Conservation (phyloP, 225 moss, liverwort and hornwort genomes). For the Sphagnum contortum region DNA sequence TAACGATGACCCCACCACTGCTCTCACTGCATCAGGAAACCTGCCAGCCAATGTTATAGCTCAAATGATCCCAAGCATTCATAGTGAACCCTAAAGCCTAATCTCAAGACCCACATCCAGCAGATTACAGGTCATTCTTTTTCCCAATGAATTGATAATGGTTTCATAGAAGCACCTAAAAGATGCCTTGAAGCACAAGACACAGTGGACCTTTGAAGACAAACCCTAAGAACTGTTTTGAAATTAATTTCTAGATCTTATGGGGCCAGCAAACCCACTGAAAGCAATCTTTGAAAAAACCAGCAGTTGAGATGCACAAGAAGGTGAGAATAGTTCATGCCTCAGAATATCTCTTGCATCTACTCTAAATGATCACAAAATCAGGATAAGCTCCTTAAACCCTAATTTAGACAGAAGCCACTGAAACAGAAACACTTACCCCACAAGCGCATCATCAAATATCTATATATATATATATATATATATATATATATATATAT, state of each 20-base stretch:
- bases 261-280: too few species aligned
- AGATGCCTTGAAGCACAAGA: not conserved
- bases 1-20: constrained; percentile 31
- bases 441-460: not conserved
- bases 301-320: not conserved
- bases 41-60: constrained; percentile 8
- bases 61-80: not conserved
- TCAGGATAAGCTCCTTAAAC: constrained; percentile 3
- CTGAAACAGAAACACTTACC: not conserved
- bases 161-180: not conserved
- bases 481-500: not conserved
- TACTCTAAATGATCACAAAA: not conserved
- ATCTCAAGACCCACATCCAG: not conserved
- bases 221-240: not conserved
- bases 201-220: not conserved
- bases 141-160: not conserved
- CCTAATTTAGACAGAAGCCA: not conserved
- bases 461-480: not conserved
- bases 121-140: not conserved
- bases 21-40: constrained; percentile 35
- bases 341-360: not conserved
- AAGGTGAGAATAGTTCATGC: not conserved
- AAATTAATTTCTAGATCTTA: too few species aligned
- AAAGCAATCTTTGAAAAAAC: not conserved
- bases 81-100: too few species aligned